Evolutionary conservation across 106 monocot genomes (phyloP).

Genomic region (Apostasia shenzhenica): DNA sequence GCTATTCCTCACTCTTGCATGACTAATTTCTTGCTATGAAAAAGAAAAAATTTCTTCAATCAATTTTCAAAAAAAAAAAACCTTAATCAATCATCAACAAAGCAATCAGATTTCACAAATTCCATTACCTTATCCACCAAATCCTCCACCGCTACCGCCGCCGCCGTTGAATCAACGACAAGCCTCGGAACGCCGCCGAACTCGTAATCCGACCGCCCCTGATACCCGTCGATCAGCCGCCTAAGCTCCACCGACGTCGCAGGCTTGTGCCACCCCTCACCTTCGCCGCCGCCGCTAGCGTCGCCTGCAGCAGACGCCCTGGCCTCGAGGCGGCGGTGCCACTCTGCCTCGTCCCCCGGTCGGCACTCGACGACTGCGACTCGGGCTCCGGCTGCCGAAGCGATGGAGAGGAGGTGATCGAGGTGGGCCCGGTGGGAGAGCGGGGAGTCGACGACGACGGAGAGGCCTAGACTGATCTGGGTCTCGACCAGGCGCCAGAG

Average conservation of each 20-base stretch:
- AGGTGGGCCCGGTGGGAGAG: conserved; percentile 59
- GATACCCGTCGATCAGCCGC: conserved; percentile 48
- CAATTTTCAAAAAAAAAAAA: too few species aligned
- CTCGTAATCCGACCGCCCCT: conserved; percentile 54
- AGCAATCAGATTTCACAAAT: conserved; percentile 16
- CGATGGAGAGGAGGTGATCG: conserved; percentile 35
- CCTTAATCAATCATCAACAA: too few species aligned
- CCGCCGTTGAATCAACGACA: conserved; percentile 53
- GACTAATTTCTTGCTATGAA: too few species aligned
- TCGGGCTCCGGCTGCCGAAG: conserved; percentile 5
- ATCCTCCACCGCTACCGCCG: conserved; percentile 6
- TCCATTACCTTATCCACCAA: conserved; percentile 30
- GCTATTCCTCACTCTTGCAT: too few species aligned
- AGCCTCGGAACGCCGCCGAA: conserved; percentile 30
- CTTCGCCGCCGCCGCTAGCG: not conserved
- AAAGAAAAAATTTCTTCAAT: too few species aligned
- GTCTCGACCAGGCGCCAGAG: conserved; percentile 47
- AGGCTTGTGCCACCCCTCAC: conserved; percentile 65
- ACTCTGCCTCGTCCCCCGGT: conserved; percentile 48
- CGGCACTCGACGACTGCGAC: conserved; percentile 75
- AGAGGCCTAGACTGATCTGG: conserved; percentile 52
- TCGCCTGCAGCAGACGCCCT: conserved; percentile 17
- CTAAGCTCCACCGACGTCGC: conserved; percentile 50
- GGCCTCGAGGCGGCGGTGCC: conserved; percentile 62
- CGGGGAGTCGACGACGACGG: conserved; percentile 81